phyloP scores from a whole-genome alignment of 768 basidiomycete species.

The Ramaria sp. region DNA sequence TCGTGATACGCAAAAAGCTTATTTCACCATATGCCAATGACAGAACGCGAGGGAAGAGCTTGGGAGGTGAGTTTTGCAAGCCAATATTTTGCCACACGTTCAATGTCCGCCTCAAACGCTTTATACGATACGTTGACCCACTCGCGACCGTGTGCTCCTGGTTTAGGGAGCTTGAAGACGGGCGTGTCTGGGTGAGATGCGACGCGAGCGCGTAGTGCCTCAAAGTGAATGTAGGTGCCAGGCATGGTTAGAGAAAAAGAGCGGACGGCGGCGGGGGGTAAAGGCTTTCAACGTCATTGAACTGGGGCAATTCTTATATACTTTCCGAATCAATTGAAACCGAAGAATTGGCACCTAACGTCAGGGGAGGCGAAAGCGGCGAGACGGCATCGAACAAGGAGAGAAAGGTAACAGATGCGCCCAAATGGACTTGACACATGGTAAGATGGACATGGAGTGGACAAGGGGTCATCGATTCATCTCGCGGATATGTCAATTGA shows the following conservation, averaged over 20 bases:
- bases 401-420: no score
- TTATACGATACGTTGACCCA: slow-evolving; percentile 57
- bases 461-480: no score
- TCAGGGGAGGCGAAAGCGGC: no score
- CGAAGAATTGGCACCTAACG: no score
- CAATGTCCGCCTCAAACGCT: slow-evolving; percentile 56
- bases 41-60: slow-evolving; percentile 41
- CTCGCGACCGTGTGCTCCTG: slow-evolving; percentile 30
- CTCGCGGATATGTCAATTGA: no score
- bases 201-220: slow-evolving; percentile 7
- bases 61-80: slow-evolving; percentile 31
- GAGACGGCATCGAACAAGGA: no score
- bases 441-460: no score
- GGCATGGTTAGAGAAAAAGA: not conserved
- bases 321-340: no score
- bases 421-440: no score
- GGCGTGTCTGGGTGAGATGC: slow-evolving; percentile 29
- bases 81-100: slow-evolving; percentile 57
- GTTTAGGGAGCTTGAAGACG: slow-evolving; percentile 50
- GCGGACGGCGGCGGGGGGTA: not conserved
- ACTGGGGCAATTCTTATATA: no score
- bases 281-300: no score
- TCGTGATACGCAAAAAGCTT: slow-evolving; percentile 1
- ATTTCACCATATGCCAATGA: slow-evolving; percentile 64
- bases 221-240: not conserved